Conservation (phyloP, 495 filamentous ascomycete species). For the Hypoxylon lienhwacheense region DNA sequence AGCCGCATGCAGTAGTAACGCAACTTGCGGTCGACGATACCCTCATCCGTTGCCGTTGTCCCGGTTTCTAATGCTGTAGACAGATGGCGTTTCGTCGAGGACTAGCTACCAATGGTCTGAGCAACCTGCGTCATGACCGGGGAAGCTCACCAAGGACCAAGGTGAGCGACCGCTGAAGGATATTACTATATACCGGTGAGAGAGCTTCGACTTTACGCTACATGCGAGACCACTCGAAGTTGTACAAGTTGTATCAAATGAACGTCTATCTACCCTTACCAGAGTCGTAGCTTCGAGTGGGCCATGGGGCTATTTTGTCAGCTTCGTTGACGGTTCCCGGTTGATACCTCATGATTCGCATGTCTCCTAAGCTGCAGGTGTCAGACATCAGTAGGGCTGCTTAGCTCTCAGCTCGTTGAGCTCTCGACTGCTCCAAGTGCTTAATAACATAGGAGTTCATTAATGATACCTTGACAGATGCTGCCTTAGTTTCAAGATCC, state of each 20-base stretch:
- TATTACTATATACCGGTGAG: constrained; percentile 3
- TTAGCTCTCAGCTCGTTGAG: constrained; percentile 35
- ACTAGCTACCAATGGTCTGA: constrained; percentile 11
- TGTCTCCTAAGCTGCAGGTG: constrained; percentile 33
- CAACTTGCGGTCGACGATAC: constrained; percentile 24
- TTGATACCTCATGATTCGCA: constrained; percentile 34
- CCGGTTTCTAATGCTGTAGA: constrained; percentile 5
- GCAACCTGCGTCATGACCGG: background rate
- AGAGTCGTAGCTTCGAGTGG: constrained; percentile 25
- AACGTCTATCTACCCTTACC: constrained; percentile 11
- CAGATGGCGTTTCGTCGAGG: constrained; percentile 5
- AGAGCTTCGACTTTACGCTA: constrained; percentile 15
- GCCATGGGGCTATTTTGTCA: constrained; percentile 22
- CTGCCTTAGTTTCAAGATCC: constrained; percentile 33
- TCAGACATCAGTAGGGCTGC: constrained; percentile 36
- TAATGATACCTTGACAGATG: constrained; percentile 24
- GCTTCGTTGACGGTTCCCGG: constrained; percentile 20
- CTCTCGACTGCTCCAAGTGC: constrained; percentile 26
- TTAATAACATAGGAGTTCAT: constrained; percentile 1
- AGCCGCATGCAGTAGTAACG: constrained; percentile 9
- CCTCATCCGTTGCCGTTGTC: constrained; percentile 24
- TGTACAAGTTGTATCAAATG: constrained; percentile 13
- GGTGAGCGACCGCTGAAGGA: constrained; percentile 17
- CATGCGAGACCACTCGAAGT: constrained; percentile 8
- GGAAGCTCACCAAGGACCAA: constrained; percentile 3